Conservation (phyloP, 1,284 basidiomycete genomes). For the Sporisorium graminicola region DNA sequence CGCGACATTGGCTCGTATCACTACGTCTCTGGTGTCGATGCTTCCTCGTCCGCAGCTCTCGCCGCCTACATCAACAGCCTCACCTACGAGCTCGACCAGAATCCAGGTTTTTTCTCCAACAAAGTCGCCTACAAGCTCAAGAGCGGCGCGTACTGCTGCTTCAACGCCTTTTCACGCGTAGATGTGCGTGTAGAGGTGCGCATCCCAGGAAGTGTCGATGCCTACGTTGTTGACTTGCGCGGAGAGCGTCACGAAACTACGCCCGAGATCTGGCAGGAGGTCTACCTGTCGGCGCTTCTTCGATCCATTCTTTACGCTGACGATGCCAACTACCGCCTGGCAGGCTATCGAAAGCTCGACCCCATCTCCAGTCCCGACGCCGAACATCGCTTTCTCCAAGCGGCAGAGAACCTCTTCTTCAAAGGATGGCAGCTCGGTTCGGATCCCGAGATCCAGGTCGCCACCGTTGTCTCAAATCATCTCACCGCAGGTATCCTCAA, state of each 20-base stretch:
- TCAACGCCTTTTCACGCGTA: conserved; percentile 97
- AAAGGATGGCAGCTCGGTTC: conserved; percentile 99
- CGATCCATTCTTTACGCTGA: conserved; percentile 94
- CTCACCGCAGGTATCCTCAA: conserved; percentile 94
- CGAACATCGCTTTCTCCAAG: conserved; percentile 89
- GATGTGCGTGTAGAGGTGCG: conserved; percentile 98
- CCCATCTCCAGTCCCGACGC: conserved; percentile 90
- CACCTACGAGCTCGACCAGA: conserved; percentile 93
- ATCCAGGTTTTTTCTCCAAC: conserved; percentile 86
- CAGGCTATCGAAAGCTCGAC: conserved; percentile 94
- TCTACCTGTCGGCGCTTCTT: conserved; percentile 91
- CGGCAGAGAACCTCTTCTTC: conserved; percentile 88
- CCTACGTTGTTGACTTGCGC: conserved; percentile 92
- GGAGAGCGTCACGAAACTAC: conserved; percentile 95
- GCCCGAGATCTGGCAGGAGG: conserved; percentile 94
- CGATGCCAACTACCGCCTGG: conserved; percentile 89
- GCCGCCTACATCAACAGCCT: conserved; percentile 98
- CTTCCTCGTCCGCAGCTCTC: conserved; percentile 94
- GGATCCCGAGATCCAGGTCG: conserved; percentile 98
- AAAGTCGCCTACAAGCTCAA: conserved; percentile 85
- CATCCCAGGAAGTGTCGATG: conserved; percentile 95
- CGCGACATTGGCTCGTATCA: conserved; percentile 75
- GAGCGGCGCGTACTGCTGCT: conserved; percentile 95
- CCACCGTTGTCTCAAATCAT: conserved; percentile 96
- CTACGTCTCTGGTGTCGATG: conserved; percentile 89